Conservation (phyloP, 805 yeast species). For the Saccharomycopsis fermentans region DNA sequence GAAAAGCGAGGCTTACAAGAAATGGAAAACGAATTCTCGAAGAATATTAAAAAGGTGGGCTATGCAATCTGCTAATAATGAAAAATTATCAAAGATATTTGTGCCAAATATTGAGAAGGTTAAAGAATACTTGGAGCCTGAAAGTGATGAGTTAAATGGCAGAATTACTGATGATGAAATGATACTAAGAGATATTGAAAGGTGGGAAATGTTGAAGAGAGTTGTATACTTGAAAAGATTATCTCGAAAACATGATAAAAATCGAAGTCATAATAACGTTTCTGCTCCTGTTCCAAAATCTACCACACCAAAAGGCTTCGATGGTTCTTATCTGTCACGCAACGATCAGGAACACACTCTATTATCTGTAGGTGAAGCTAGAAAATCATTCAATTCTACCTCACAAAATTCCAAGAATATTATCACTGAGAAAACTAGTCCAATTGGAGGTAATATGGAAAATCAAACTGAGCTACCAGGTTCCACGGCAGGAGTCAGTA, state of each 20-base stretch:
- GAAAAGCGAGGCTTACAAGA: constrained; percentile 34
- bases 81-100: constrained; percentile 23
- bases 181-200: constrained; percentile 38
- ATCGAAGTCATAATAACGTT: background rate
- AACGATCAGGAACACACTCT: background rate
- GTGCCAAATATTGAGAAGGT: constrained; percentile 54
- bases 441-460: background rate
- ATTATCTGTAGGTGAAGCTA: background rate
- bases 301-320: background rate
- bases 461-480: background rate
- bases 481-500: background rate
- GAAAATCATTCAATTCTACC: background rate
- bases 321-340: background rate
- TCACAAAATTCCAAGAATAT: background rate
- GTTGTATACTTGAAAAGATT: constrained; percentile 61
- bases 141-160: constrained; percentile 25
- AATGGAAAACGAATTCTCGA: constrained; percentile 44
- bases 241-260: constrained; percentile 37
- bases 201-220: constrained; percentile 65
- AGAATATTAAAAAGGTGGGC: constrained; percentile 50
- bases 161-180: constrained; percentile 27
- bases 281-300: background rate
- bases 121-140: constrained; percentile 41
- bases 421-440: background rate
- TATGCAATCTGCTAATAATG: constrained; percentile 29